Evolutionary conservation across 169 alveolate species (phyloP), one percentile per base, ranked within the genome.

Genomic region (Eimeria tenella): DNA sequence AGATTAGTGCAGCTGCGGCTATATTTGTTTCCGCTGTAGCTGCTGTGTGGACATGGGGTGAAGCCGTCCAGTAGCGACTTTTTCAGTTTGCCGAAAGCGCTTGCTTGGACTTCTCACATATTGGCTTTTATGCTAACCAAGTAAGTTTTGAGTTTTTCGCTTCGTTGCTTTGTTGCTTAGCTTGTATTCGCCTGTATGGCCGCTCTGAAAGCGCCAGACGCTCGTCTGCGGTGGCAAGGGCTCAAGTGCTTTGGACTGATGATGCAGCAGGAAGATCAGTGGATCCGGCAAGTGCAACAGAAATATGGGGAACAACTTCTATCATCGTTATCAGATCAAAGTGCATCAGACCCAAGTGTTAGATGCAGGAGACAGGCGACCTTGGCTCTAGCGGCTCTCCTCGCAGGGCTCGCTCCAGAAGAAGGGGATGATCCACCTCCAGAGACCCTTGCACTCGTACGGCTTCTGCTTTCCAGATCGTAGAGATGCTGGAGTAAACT

Each of bases 341-440:
- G 90, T 31, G 90, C 90, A 9, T 73, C 11, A 15, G 90, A 82
- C 58, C 60, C 55, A 23, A 21, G 75, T 60, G 60, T 55, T 6
- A 63, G 90, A 63, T 82, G 90, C 90, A 19, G 90, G 77, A 55
- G 90, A 55, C 90, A 82, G 75, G 90, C 90, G 19, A 73, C 58
- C 5, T 23, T 82, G 90, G 90, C 90, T 60, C 90, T 82, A 3
- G 90, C 90, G 56, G 63, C 90, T 50, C 49, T 82, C 50, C 77
- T 82, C 60, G 55, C 90, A 15, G 90, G 90, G 42, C 60, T 82
- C 31, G 90, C 90, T 23, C 90, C 90, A 8, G 90, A 82, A 50
- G 90, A 82, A 8, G 90, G 90, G 75, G 90, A 82, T 53, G 90
- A 82, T 23, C 90, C 90, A 10, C 23, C 90, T 82, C 90, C 90